Percentiles rank a stretch among this genome's conserved stretches.
Conservation (phyloP, 495 filamentous ascomycete genomes). For the Lasiosphaeria miniovina region DNA sequence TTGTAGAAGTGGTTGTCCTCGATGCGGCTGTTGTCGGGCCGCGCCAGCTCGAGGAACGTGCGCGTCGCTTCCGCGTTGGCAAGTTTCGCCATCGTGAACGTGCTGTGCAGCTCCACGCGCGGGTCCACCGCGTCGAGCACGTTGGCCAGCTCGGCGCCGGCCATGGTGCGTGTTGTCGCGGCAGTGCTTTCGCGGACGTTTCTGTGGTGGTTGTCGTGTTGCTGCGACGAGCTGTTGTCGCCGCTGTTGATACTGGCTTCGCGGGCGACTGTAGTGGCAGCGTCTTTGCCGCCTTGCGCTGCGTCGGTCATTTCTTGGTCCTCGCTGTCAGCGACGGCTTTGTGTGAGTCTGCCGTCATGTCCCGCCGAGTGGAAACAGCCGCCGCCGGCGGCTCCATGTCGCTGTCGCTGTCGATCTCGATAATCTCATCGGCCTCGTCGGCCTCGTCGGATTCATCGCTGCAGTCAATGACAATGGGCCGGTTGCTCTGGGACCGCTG, state of each 20-base stretch:
- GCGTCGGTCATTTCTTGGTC: too few relatives aligned
- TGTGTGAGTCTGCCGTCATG: too few relatives aligned
- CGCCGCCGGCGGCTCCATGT: not conserved
- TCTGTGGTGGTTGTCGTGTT: too few relatives aligned
- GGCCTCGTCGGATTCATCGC: not conserved
- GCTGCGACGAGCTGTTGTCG: too few relatives aligned
- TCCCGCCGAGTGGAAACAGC: too few relatives aligned
- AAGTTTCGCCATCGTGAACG: conserved; percentile 11
- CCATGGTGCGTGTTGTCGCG: not conserved
- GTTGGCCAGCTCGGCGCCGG: not conserved
- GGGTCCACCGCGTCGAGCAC: not conserved
- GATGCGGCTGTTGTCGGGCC: conserved; percentile 1
- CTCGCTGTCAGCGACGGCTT: too few relatives aligned
- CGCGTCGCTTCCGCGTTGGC: conserved; percentile 14
- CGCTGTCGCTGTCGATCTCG: not conserved
- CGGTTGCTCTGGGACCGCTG: not conserved
- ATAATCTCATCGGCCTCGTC: not conserved
- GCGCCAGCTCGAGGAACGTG: conserved; percentile 8
- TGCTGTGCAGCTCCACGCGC: conserved; percentile 5
- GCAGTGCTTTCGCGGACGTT: too few relatives aligned
- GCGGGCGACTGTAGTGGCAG: too few relatives aligned
- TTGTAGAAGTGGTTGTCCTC: conserved; percentile 11
- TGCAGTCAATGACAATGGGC: conserved; percentile 9
- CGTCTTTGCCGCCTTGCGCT: too few relatives aligned
- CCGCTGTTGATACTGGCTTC: too few relatives aligned